Conservation (phyloP, 306 rosid species). For the Vicia villosa region DNA sequence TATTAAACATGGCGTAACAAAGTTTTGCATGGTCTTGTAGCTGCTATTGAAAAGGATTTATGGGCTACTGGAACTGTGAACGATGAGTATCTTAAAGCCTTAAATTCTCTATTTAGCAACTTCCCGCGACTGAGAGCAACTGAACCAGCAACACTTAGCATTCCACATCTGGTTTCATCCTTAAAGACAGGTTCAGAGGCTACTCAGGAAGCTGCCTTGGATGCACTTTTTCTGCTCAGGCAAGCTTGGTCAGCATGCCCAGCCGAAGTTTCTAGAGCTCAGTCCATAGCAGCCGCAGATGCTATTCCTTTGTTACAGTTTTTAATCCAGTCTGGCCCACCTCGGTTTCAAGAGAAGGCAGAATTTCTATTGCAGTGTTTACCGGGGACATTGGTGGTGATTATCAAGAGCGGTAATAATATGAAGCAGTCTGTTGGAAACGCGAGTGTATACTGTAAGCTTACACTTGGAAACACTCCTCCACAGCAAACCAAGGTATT, state of each 20-base stretch:
- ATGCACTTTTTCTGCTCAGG: conserved; percentile 86
- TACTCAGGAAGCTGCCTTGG: conserved; percentile 95
- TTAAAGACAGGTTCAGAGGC: conserved; percentile 96
- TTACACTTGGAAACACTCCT: conserved; percentile 92
- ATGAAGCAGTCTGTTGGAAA: conserved; percentile 99
- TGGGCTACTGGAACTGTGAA: conserved; percentile 97
- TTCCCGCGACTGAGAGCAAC: conserved; percentile 95
- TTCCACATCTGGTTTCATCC: conserved; percentile 93
- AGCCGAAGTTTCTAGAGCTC: conserved; percentile 96
- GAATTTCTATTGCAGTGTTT: conserved; percentile 95
- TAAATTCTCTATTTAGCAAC: conserved; percentile 85
- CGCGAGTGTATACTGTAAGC: conserved; percentile 92
- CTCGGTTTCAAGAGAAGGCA: conserved; percentile 95
- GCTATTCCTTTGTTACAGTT: conserved; percentile 97
- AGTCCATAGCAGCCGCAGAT: conserved; percentile 96
- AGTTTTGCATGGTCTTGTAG: conserved; percentile 53
- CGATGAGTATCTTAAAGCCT: conserved; percentile 95
- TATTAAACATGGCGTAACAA: conserved; percentile 33
- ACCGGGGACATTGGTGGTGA: conserved; percentile 92
- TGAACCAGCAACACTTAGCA: conserved; percentile 97
- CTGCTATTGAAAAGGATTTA: conserved; percentile 95
- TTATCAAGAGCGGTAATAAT: conserved; percentile 88
- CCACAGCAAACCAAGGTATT: conserved; percentile 91
- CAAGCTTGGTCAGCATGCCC: conserved; percentile 99
- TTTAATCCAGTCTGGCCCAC: conserved; percentile 95